Conservation (phyloP, 108 stramenopile genomes). For the Cylindrotheca closterium region DNA sequence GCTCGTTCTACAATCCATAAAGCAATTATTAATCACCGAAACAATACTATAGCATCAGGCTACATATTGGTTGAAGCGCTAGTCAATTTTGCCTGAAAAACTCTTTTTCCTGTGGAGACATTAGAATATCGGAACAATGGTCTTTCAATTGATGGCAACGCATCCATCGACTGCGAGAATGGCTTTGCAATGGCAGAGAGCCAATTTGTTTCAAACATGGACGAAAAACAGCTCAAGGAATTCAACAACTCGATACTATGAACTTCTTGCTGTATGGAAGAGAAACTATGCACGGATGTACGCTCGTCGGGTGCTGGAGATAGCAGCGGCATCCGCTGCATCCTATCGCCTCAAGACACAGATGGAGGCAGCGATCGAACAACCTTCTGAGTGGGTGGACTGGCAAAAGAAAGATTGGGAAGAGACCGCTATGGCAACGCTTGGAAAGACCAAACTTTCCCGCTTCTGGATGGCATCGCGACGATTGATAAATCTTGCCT, state of each 20-base stretch:
- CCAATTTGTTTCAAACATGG: neutral
- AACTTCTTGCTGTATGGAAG: slow-evolving; percentile 21
- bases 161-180: neutral
- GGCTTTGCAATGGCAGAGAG: neutral
- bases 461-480: slow-evolving; percentile 42
- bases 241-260: slow-evolving; percentile 8
- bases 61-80: too few relatives aligned
- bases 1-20: too few relatives aligned
- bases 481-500: slow-evolving; percentile 34
- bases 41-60: too few relatives aligned
- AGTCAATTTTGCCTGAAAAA: too few relatives aligned
- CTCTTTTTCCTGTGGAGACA: too few relatives aligned
- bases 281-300: slow-evolving; percentile 63
- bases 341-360: slow-evolving; percentile 15
- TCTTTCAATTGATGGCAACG: neutral
- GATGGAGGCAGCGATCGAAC: slow-evolving; percentile 30
- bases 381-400: slow-evolving; percentile 46
- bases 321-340: slow-evolving; percentile 33
- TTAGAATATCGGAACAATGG: too few relatives aligned
- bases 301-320: slow-evolving; percentile 63
- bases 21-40: too few relatives aligned
- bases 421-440: slow-evolving; percentile 42
- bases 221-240: neutral
- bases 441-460: slow-evolving; percentile 40
- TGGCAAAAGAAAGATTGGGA: slow-evolving; percentile 52